phyloP scores from a whole-genome alignment of 179 eudicot species.

The Heliamphora pulchella region DNA sequence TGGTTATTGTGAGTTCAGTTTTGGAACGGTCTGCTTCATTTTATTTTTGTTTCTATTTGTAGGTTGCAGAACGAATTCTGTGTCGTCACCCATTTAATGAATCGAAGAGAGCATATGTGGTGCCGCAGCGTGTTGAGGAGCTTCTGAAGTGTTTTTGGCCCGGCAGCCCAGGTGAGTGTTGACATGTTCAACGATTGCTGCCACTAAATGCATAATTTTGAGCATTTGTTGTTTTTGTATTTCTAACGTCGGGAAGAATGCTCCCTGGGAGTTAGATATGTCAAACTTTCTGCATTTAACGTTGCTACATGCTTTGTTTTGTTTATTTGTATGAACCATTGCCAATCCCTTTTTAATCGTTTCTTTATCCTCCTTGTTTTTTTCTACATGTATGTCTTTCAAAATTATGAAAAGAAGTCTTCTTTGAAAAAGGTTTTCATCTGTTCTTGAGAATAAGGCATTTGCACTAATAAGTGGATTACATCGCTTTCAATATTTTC shows the following conservation, averaged over 20 bases:
- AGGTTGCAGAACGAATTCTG: conserved; percentile 69
- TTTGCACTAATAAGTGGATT: neutral
- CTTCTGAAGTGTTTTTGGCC: conserved; percentile 90
- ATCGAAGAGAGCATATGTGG: conserved; percentile 94
- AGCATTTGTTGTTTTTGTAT: neutral
- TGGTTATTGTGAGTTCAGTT: neutral
- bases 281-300: neutral
- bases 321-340: neutral
- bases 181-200: neutral
- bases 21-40: neutral
- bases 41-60: conserved; percentile 1
- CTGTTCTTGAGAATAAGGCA: neutral
- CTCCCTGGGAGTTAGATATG: no score
- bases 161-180: conserved; percentile 63
- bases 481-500: neutral
- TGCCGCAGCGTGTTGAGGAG: conserved; percentile 91
- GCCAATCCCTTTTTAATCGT: neutral
- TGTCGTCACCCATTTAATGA: conserved; percentile 96
- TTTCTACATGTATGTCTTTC: neutral
- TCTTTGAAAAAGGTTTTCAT: neutral
- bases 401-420: neutral
- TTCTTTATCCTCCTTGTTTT: neutral
- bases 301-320: neutral
- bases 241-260: neutral
- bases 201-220: neutral